Base-by-base conservation (phyloP, 2,329 filamentous ascomycete species). In the Cladosporium cucumerinum region DNA sequence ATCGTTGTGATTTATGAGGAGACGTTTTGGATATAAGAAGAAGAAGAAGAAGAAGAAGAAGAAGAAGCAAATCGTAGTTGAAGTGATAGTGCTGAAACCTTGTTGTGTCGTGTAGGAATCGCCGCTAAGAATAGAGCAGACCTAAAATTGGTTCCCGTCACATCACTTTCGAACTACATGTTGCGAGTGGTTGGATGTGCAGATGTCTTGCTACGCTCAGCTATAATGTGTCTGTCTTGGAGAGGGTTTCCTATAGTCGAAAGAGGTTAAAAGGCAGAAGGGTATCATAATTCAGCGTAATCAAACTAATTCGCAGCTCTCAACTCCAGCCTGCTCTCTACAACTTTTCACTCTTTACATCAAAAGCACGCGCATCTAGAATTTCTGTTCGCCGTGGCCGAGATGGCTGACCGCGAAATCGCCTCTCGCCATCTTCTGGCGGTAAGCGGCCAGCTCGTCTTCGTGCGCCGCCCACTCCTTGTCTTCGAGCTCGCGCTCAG, bases 401-500 rank as follows among this genome's bases (percentile, higher is more conserved):
- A 64, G 48, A 52, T 61, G 57, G 36, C 63, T 67, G 16, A 73
- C 63, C 0, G 69, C 72, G 52, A 71, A 73, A 14, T 67, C 67
- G n/a, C 72, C 72, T 36, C 70, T 69, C 6, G 66, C 66, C 72
- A 73, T 73, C 70, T 70, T 70, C 5, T 65, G 64, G 28, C 69
- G 65, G 52, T 76, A 76, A 48, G 71, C 70, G 61, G 71, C 66
- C 36, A 76, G 65, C 69, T 80, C 79, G 28, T 68, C 66, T 23
- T 75, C 71, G 57, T 79, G 74, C 64, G 76, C 74, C 48, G 79
- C 75, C 75, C 79, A 84, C 58, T 79, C 79, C 70, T 78, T 76
- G 66, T 84, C 81, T 48, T 81, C 81, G 25, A 80, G 63, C 23
- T 78, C 79, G 54, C 78, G 77, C 71, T 85, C 83, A 52, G 78